Percentiles rank a stretch among this genome's conserved stretches.
phyloP scores from a whole-genome alignment of 192 early-diverging fungal genomes.

The Helicostylum pulchrum region DNA sequence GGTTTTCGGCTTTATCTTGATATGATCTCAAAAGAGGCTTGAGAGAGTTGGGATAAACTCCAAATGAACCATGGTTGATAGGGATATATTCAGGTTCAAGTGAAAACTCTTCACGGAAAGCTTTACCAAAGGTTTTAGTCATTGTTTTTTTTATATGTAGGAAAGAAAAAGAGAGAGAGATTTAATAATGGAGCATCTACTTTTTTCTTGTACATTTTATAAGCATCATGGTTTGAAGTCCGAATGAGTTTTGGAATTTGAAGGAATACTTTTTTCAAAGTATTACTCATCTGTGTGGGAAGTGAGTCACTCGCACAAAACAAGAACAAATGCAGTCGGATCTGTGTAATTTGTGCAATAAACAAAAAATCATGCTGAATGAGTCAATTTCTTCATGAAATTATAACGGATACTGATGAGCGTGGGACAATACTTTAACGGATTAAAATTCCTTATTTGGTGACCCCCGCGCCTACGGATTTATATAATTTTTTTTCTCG shows the following conservation, averaged over 20 bases:
- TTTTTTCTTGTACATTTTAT: background rate
- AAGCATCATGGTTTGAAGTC: background rate
- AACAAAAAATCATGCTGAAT: no score
- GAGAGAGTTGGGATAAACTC: conserved; percentile 36
- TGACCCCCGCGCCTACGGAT: no score
- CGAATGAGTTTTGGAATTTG: background rate
- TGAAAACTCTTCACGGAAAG: conserved; percentile 43
- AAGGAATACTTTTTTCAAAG: no score
- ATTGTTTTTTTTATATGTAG: background rate
- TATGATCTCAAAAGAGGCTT: conserved; percentile 13
- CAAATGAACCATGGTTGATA: conserved; percentile 63
- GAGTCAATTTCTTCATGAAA: no score
- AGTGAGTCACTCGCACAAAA: no score
- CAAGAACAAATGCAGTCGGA: no score
- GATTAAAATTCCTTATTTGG: no score
- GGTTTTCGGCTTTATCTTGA: conserved; percentile 25
- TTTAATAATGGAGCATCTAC: background rate
- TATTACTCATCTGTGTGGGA: no score
- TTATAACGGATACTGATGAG: no score
- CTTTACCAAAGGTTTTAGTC: conserved; percentile 34
- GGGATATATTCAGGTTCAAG: conserved; percentile 45
- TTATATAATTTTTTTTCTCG: no score
- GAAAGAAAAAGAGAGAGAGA: background rate
- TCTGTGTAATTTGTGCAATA: no score
- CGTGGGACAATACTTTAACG: no score